Base-by-base conservation (phyloP, 2,329 filamentous ascomycete genomes). In the Paraconiothyrium sp. region DNA sequence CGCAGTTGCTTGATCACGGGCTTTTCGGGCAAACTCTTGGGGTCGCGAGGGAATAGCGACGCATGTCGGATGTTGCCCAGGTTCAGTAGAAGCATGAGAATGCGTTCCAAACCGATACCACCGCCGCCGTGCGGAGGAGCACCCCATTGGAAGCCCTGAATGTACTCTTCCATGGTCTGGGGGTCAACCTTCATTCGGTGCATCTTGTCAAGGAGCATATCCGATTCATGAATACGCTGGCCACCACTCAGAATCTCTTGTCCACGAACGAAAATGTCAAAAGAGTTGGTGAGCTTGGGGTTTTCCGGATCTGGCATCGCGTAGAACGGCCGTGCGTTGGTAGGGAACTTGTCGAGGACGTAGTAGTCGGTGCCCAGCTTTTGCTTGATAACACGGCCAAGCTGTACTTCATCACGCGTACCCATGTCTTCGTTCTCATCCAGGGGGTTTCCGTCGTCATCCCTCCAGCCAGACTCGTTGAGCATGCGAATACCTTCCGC, bases 181-280 rank as follows among this genome's bases (percentile, higher is more conserved):
- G 92, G 92, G 30, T 91, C 86, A 61, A 97, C 90, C 61, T 92
- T 92, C 51, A 88, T 85, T 51, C 86, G 86, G 62, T 85, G 84
- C 91, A 97, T 93, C 73, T 90, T 92, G 70, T 90, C 85, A 48
- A 90, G 86, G n/a, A 97, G 84, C 74, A 92, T 86, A 4, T 84
- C 81, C 0, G 91, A 86, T 64, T 95, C 89, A 76, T 97, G 92
- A 65, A 97, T 96, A 86, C 94, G 93, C 79, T 97, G 94, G 8
- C 94, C 94, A 69, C 94, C 94, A 0, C 92, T 94, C 49, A 94
- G 89, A 60, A 97, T 95, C 77, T 97, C 94, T 74, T 97, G 94
- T 0, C 94, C 94, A 34, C 94, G 90, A 47, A 97, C 86, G 81
- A 97, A 97, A 60, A 97, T 96, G 76, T 97, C 94, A 71, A 97